Evolutionary conservation across 768 basidiomycete genomes (phyloP).

Genomic region (Mycena crocata): DNA sequence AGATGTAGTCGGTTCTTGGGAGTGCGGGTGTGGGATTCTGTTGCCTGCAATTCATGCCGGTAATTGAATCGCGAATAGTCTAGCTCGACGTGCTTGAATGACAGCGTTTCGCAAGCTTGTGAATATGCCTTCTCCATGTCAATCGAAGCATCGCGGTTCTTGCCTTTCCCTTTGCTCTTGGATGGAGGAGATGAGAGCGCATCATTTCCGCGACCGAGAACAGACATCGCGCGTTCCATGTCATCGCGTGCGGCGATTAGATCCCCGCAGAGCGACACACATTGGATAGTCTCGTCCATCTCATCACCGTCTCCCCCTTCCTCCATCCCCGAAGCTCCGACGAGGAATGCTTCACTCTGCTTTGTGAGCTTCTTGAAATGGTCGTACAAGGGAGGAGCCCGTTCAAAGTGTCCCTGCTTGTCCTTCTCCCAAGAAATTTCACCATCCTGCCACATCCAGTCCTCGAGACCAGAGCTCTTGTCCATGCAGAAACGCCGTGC

Average conservation of each 20-base stretch:
- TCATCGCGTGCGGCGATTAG: conserved; percentile 63
- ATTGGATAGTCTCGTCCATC: conserved; percentile 55
- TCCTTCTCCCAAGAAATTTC: conserved; percentile 54
- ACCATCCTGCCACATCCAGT: conserved; percentile 61
- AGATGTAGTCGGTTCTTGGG: conserved; percentile 63
- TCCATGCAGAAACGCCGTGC: conserved; percentile 51
- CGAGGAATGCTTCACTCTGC: conserved; percentile 62
- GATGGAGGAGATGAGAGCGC: background rate
- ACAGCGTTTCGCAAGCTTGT: conserved; percentile 58
- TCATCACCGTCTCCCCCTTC: conserved; percentile 44
- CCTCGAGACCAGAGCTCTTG: conserved; percentile 55
- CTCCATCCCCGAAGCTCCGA: conserved; percentile 54
- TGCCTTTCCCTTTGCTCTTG: conserved; percentile 36
- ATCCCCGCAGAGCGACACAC: conserved; percentile 61
- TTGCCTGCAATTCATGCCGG: conserved; percentile 43
- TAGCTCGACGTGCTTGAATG: conserved; percentile 58
- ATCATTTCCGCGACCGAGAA: conserved; percentile 45
- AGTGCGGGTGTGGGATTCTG: conserved; percentile 52
- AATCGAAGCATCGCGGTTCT: conserved; percentile 41
- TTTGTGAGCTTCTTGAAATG: conserved; percentile 65
- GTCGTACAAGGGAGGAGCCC: conserved; percentile 56
- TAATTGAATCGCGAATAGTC: conserved; percentile 50
- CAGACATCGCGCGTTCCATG: conserved; percentile 58
- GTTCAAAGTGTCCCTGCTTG: conserved; percentile 44
- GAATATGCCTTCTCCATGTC: conserved; percentile 55